Conservation (phyloP, 306 rosid genomes). For the Biancaea sappan region DNA sequence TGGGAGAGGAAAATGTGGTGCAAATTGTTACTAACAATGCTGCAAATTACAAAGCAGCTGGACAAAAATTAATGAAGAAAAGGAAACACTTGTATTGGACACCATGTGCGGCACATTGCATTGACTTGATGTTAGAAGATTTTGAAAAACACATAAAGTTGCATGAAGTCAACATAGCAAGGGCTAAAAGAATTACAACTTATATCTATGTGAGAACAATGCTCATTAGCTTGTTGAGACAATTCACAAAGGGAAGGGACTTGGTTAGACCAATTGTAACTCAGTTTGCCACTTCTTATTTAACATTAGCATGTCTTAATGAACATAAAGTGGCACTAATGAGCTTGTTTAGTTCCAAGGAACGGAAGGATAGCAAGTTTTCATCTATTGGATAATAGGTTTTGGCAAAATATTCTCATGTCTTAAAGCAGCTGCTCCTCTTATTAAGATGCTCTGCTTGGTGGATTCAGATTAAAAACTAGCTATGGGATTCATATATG, state of each 20-base stretch:
- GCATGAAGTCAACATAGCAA: no score
- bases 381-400: neutral
- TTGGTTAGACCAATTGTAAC: neutral
- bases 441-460: no score
- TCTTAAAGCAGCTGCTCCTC: no score
- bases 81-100: neutral
- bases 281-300: neutral
- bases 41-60: neutral
- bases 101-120: neutral
- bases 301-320: no score
- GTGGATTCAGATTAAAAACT: no score
- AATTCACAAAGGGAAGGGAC: neutral
- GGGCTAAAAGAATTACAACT: neutral
- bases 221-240: no score
- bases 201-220: neutral
- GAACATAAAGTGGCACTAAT: neutral
- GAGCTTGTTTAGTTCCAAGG: neutral
- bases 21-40: neutral
- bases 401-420: no score
- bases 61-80: neutral
- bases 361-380: neutral
- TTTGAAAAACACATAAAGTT: no score
- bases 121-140: no score
- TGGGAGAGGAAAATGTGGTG: no score
- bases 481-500: no score